Base-by-base conservation (phyloP, 139 green algal species). In the Bryopsis sp. region DNA sequence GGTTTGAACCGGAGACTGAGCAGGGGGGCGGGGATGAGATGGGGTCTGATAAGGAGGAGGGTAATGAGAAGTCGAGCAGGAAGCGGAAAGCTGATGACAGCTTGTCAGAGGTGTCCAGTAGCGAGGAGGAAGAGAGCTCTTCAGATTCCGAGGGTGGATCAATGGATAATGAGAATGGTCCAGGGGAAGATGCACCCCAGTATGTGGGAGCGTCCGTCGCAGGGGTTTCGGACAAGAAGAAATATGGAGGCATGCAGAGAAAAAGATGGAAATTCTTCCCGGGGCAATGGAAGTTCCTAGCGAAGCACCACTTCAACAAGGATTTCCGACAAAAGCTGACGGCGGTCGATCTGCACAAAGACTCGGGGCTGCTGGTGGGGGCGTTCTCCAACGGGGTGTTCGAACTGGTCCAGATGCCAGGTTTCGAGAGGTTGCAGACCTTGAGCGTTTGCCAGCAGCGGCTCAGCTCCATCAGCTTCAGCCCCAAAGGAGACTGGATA, bases 321-420 rank as follows among this genome's bases (percentile, higher is more conserved):
- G 77, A 87, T 77, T 36, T 74, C 4, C 78, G 74, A 24, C 76
- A 86, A 2, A 76, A 72, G 47, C 48, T 93, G 34, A 86, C 82
- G 0, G 72, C 75, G 6, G 74, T 75, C 11, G 80, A 76, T 50
- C 86, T 84, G 47, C 84, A 95, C 70, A 35, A 46, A 0, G 47
- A 34, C 7, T 71, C 68, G 28, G 76, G 82, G 28, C 76, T 95
- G 63, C 65, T 96, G 58, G 84, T 90, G 8, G 80, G 76, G 6
- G 89, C 79, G 3, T 95, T 93, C 78, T 87, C 74, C 66, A 81
- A 78, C 39, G 93, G 93, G 60, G 63, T 95, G 37, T 97, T 98
- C 74, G 87, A 95, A 28, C 74, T 98, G 61, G 79, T 86, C 57
- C 82, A 94, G 82, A 79, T 98, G 73, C 92, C 93, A 0, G 87